Evolutionary conservation across 2,329 filamentous ascomycete species (phyloP), one percentile per base, ranked within the genome.

Genomic region (Ophiostoma triangulosporum): DNA sequence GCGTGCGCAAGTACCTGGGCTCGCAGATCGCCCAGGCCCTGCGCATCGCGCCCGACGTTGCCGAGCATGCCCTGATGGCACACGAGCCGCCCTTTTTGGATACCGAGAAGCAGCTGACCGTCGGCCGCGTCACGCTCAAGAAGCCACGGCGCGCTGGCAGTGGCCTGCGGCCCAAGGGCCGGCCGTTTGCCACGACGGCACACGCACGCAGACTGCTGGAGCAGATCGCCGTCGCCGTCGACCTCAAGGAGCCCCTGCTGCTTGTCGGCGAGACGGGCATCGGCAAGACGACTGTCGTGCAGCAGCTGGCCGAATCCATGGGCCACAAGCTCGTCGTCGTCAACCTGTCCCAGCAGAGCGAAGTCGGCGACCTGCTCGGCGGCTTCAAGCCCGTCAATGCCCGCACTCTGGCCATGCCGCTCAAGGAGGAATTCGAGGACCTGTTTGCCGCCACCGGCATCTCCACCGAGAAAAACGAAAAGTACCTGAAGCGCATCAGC

Each of bases 221-320:
- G 65, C 88, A 94, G 64, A 86, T 97, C 53, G 82, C 87, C 1
- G 83, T 88, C 35, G 85, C 89, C 1, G 80, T 96, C 6, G 82
- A 85, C 57, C 79, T 89, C 62, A 78, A 80, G n/a, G 93, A 99
- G 63, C 89, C 94, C 4, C 79, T 95, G 1, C 71, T 99, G 17
- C 79, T 99, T 27, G 93, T 99, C n/a, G 93, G 93, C 64, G 93
- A 99, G 70, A 99, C 93, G 7, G 93, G 93, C 72, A 96, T 95
- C 50, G 93, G 93, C 62, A 99, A 99, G 69, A 99, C 93, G 0
- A 95, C 93, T 0, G 86, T 93, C 26, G 84, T 98, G 14, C 93
- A 99, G 66, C 89, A 96, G 64, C 73, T 99, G 54, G 89, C 93
- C 0, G 83, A 86, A 55, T 78, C 84, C 3, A 75, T 96, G 27